phyloP scores from a whole-genome alignment of 2,329 filamentous ascomycete species.

The Hymenoscyphus occultus region DNA sequence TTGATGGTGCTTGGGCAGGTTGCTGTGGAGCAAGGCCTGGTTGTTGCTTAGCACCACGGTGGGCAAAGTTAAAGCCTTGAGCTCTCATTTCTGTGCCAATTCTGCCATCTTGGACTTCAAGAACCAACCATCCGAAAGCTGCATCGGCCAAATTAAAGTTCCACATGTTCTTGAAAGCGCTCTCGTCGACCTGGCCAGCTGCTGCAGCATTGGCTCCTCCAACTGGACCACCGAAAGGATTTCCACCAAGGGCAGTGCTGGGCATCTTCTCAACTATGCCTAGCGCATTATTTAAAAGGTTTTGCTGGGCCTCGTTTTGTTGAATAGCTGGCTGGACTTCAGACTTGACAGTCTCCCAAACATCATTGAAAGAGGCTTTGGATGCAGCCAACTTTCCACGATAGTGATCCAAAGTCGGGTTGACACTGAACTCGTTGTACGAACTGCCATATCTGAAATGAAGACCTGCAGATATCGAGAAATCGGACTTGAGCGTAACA shows the following conservation, averaged over 20 bases:
- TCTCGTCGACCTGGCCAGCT: slow-evolving; percentile 92
- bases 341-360: slow-evolving; percentile 97
- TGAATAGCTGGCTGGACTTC: slow-evolving; percentile 94
- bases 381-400: slow-evolving; percentile 96
- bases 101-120: slow-evolving; percentile 91
- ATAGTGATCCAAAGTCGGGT: slow-evolving; percentile 96
- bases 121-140: slow-evolving; percentile 90
- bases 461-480: slow-evolving; percentile 93
- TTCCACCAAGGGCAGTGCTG: slow-evolving; percentile 87
- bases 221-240: slow-evolving; percentile 88
- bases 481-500: slow-evolving; percentile 95
- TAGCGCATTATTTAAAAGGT: slow-evolving; percentile 83
- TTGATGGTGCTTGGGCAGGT: slow-evolving; percentile 37
- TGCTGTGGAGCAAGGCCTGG: slow-evolving; percentile 38
- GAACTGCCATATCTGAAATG: slow-evolving; percentile 99
- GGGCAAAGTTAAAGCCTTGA: slow-evolving; percentile 98
- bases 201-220: slow-evolving; percentile 62
- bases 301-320: slow-evolving; percentile 91
- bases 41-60: slow-evolving; percentile 80
- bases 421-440: slow-evolving; percentile 99
- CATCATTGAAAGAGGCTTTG: slow-evolving; percentile 97
- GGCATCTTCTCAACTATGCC: slow-evolving; percentile 99
- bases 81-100: slow-evolving; percentile 99
- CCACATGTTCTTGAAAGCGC: slow-evolving; percentile 99
- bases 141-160: slow-evolving; percentile 99